These are phyloP conservation scores for Mycena metata DNA, from an alignment of 768 basidiomycete species.

Conservation along the genomic window DNA sequence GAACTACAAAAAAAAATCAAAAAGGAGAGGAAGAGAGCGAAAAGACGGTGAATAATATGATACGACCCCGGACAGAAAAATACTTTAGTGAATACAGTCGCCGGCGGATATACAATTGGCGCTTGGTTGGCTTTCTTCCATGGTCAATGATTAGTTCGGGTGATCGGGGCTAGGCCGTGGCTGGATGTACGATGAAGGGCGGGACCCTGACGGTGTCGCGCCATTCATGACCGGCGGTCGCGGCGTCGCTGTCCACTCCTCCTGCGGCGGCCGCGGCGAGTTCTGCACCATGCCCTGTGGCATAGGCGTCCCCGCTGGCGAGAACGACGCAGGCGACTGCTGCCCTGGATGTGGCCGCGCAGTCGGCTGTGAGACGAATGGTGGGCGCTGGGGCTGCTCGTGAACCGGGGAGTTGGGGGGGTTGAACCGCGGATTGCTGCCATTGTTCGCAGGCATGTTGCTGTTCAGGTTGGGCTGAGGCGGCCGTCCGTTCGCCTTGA, in stretches of 20 bases:
- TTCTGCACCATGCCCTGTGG: constrained; percentile 64
- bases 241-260: constrained; percentile 61
- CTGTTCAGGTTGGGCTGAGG: constrained; percentile 47
- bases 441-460: constrained; percentile 52
- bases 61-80: constrained; percentile 37
- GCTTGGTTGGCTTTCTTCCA: constrained; percentile 43
- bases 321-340: constrained; percentile 51
- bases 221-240: constrained; percentile 55
- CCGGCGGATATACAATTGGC: constrained; percentile 64
- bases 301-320: constrained; percentile 58
- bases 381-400: constrained; percentile 58
- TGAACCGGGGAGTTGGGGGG: constrained; percentile 53
- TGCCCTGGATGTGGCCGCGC: constrained; percentile 54
- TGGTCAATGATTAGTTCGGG: constrained; percentile 50
- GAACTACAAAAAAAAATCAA: constrained; percentile 63
- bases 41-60: constrained; percentile 46
- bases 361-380: constrained; percentile 32
- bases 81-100: constrained; percentile 51
- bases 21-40: constrained; percentile 34
- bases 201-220: constrained; percentile 51
- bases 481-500: constrained; percentile 72
- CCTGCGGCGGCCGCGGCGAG: constrained; percentile 55
- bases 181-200: constrained; percentile 67
- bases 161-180: constrained; percentile 61
- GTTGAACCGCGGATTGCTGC: constrained; percentile 54